These are phyloP conservation scores for Podosphaera xanthii DNA, from an alignment of 2,329 filamentous ascomycete genomes.

Conservation along the genomic window DNA sequence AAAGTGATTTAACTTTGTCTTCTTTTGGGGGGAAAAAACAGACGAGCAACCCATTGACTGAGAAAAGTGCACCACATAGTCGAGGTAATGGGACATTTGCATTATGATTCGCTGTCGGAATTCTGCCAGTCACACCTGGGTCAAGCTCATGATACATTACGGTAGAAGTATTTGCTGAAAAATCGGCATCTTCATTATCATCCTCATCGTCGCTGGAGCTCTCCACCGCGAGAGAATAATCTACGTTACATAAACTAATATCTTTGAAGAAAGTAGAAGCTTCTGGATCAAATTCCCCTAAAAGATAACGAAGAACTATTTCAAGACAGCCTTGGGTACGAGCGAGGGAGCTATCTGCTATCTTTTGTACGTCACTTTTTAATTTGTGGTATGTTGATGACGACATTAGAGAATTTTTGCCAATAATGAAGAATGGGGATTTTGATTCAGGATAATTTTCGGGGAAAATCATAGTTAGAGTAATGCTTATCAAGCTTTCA, in stretches of 20 bases:
- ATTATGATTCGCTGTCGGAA: slow-evolving; percentile 26
- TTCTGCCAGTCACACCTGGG: slow-evolving; percentile 26
- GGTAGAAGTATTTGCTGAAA: slow-evolving; percentile 18
- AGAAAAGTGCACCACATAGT: slow-evolving; percentile 36
- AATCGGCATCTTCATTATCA: slow-evolving; percentile 40
- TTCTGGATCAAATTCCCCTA: slow-evolving; percentile 38
- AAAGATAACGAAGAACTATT: slow-evolving; percentile 36
- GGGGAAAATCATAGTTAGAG: slow-evolving; percentile 37
- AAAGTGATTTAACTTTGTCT: slow-evolving; percentile 25
- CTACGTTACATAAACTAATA: slow-evolving; percentile 33
- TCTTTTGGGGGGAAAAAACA: slow-evolving; percentile 51
- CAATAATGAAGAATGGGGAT: slow-evolving; percentile 34
- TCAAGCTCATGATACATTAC: slow-evolving; percentile 40
- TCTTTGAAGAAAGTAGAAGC: slow-evolving; percentile 36
- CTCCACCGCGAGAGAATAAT: slow-evolving; percentile 38
- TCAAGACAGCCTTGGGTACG: slow-evolving; percentile 39
- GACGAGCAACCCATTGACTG: slow-evolving; percentile 36
- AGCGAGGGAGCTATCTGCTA: slow-evolving; percentile 31
- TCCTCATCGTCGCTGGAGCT: slow-evolving; percentile 74
- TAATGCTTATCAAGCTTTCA: slow-evolving; percentile 34
- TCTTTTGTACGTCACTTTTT: slow-evolving; percentile 30
- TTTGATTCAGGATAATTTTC: slow-evolving; percentile 32
- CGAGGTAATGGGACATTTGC: slow-evolving; percentile 32
- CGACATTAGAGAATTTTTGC: slow-evolving; percentile 39
- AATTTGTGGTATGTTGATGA: slow-evolving; percentile 29